Conservation (phyloP, 2,329 filamentous ascomycete species). For the Grosmannia serpens region DNA sequence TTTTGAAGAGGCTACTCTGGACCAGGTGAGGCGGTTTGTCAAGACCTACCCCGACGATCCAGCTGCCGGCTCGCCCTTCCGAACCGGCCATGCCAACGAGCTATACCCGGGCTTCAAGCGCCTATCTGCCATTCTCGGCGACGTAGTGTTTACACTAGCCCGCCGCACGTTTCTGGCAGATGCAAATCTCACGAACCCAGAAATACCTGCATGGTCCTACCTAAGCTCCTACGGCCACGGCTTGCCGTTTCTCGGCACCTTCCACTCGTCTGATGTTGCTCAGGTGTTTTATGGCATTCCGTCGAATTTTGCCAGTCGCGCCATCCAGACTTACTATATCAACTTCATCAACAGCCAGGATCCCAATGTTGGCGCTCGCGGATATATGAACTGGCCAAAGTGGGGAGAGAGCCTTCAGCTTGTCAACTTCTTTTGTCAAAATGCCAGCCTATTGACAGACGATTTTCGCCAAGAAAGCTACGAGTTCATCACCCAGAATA, state of each 20-base stretch:
- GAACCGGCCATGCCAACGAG: conserved; percentile 56
- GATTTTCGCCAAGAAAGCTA: conserved; percentile 17
- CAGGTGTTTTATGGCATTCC: conserved; percentile 56
- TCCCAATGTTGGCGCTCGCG: conserved; percentile 46
- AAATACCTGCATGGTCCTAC: conserved; percentile 62
- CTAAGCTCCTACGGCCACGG: conserved; percentile 61
- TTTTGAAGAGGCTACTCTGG: conserved; percentile 44
- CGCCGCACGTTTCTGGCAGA: conserved; percentile 51
- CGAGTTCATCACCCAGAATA: conserved; percentile 14
- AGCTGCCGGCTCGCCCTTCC: conserved; percentile 57
- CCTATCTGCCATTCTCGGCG: conserved; percentile 62
- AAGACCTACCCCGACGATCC: conserved; percentile 47
- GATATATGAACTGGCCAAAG: conserved; percentile 28
- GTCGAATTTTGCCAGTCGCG: conserved; percentile 47
- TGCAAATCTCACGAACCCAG: conserved; percentile 34
- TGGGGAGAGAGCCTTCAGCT: conserved; percentile 35
- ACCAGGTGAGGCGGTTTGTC: conserved; percentile 44
- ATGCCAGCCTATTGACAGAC: conserved; percentile 14
- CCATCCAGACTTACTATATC: conserved; percentile 58
- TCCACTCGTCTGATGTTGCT: conserved; percentile 60
- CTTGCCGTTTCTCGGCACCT: conserved; percentile 62
- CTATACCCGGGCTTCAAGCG: conserved; percentile 70
- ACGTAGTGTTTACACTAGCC: conserved; percentile 62
- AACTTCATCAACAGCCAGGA: conserved; percentile 61
- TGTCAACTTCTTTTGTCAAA: conserved; percentile 28